Base-by-base conservation (phyloP, 495 filamentous ascomycete species). In the Achaetomiella virescens region DNA sequence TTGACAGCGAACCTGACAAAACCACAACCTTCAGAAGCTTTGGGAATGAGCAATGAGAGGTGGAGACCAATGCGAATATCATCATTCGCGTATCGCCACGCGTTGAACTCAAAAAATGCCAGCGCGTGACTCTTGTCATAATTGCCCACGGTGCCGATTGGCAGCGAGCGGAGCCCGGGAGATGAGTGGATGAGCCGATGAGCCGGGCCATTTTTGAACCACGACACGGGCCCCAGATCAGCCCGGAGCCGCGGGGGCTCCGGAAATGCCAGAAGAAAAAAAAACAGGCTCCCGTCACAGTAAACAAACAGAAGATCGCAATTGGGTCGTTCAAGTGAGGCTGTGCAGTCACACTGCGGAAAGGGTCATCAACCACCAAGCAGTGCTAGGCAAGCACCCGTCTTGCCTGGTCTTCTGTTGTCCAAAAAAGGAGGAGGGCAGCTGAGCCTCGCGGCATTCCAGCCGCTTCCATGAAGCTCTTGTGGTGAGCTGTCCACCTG, bases 381-480 rank as follows among this genome's bases (percentile, higher is more conserved):
- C 27, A 31, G 27, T 9, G 27, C 27, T 31, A 4, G 27, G 27
- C 27, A 31, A 31, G 27, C 27, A 31, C 27, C 27, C 27, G 27
- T 31, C 27, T 31, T 4, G 27, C 4, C 27, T 18, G 49, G 17
- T 5, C 14, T 3, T 5, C 14, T 3, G 18, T 5, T 6, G 12
- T 14, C 17, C 3, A 27, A 20, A 22, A 36, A 36, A n/a, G 43
- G 12, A 37, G 51, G 37, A 31, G 36, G 31, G 21, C 15, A 35
- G 50, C 20, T 43, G 22, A 47, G 51, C 35, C 50, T 53, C 47
- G 56, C 38, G 49, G 49, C 33, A 24, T 63, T 63, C 61, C 54
- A 63, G 56, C 56, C 53, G 61, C 55, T 63, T 63, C 61, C 61
- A 63, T 63, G 29, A 38, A 31, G 40, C 52, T 53, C 22, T 53